Percentiles rank a stretch among this genome's conserved stretches.
These are phyloP conservation scores for Pichia nakasei DNA, from an alignment of 805 yeast genomes.

Conservation along the genomic window DNA sequence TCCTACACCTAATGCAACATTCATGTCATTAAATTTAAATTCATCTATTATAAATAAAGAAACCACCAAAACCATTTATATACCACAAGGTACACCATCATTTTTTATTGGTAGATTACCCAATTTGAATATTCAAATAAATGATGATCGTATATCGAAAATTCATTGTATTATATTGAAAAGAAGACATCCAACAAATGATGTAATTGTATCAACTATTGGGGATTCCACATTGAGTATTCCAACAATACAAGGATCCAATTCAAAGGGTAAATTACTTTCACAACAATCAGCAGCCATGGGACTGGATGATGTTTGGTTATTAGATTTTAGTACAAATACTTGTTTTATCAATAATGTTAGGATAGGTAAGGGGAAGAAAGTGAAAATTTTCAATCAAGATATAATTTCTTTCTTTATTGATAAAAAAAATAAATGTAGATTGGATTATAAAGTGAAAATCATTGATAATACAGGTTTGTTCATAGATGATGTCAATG, in stretches of 20 bases:
- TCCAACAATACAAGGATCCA: background rate
- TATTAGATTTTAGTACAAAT: constrained; percentile 72
- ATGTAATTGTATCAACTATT: background rate
- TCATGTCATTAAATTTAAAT: constrained; percentile 43
- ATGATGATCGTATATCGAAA: constrained; percentile 75
- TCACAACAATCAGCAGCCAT: constrained; percentile 58
- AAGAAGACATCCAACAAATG: constrained; percentile 48
- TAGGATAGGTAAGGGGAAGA: constrained; percentile 52
- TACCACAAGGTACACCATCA: constrained; percentile 61
- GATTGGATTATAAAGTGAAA: constrained; percentile 43
- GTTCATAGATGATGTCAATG: constrained; percentile 29
- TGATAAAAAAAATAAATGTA: constrained; percentile 46
- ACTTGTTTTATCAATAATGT: constrained; percentile 62
- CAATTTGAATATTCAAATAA: constrained; percentile 49
- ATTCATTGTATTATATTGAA: constrained; percentile 66
- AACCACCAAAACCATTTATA: constrained; percentile 44
- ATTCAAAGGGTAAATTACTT: constrained; percentile 23
- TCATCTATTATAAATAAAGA: constrained; percentile 32
- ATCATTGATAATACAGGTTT: constrained; percentile 58
- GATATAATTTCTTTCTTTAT: constrained; percentile 60
- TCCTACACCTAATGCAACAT: constrained; percentile 3
- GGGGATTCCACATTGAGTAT: constrained; percentile 23
- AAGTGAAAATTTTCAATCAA: constrained; percentile 51
- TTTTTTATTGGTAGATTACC: constrained; percentile 68
- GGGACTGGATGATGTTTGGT: constrained; percentile 66